Base-by-base conservation (phyloP, 192 early-diverging fungal species). In the Podila clonocystis region DNA sequence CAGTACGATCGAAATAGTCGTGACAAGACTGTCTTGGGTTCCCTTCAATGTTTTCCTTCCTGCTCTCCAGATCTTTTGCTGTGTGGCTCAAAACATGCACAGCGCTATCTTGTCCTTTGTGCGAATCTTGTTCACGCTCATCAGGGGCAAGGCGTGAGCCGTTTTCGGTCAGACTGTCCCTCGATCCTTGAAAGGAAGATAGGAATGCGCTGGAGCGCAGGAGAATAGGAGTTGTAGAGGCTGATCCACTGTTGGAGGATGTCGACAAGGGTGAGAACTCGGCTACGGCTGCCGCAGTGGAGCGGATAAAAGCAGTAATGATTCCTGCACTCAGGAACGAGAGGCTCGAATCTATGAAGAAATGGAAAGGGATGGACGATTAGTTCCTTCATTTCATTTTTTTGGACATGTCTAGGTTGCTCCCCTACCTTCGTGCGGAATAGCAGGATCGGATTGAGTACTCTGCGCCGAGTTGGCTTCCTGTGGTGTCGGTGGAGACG, bases 301-400 rank as follows among this genome's bases (percentile, higher is more conserved):
- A 41, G 5, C 69, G 48, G 12, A 63, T 34, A 12, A 71, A 58
- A 1, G 69, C 69, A 1, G 48, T 61, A 13, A 70, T 61, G n/a
- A 70, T 28, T 15, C 48, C 34, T 36, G 61, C 30, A 12, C 60
- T 62, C 50, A 52, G 17, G 34, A 36, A 36, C n/a, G 50, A 52
- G 17, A 52, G n/a, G 19, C 50, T 17, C 50, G 50, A 52, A 52
- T 52, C 50, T 52, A 22, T 5, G 19, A n/a, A 5, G 50, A 50
- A 5, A 9, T 50, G 9, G 1, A n/a, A 6, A 20, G 34, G 9
- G 1, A 0, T 36, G 34, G 34, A 9, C 0, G 9, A 2, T 36
- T 36, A 36, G 1, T 36, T 36, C 34, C 34, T 9, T 36, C 9
- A 1, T 11, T 2, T 6, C 6, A 3, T 6, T 36, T 0, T 36